phyloP scores from a whole-genome alignment of 257 asterid species.

The Nemophila menziesii region DNA sequence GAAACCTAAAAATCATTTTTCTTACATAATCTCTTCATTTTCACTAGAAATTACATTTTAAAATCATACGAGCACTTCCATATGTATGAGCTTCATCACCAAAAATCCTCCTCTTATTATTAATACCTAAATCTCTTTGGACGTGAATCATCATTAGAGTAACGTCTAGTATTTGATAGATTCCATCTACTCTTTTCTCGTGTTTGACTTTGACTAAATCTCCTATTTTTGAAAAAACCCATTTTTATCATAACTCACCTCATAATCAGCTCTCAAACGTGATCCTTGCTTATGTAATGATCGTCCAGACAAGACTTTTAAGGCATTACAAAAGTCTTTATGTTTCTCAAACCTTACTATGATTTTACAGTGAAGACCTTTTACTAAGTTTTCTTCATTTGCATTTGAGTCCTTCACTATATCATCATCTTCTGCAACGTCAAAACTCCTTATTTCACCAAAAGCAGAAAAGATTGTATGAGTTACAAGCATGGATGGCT shows the following conservation, averaged over 20 bases:
- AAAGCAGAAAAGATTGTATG: conserved; percentile 76
- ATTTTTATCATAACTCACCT: conserved; percentile 73
- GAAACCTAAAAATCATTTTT: no score
- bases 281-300: conserved; percentile 89
- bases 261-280: conserved; percentile 78
- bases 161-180: no score
- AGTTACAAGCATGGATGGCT: conserved; percentile 93
- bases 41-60: no score
- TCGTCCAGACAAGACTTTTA: conserved; percentile 73
- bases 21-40: no score
- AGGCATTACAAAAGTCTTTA: conserved; percentile 54
- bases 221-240: conserved; percentile 52
- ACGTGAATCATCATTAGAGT: conserved; percentile 41
- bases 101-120: no score
- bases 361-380: conserved; percentile 87
- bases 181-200: conserved; percentile 64
- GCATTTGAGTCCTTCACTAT: conserved; percentile 47
- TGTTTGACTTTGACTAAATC: conserved; percentile 32
- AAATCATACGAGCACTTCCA: no score
- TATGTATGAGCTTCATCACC: no score
- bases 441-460: conserved; percentile 90
- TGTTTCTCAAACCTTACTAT: conserved; percentile 70
- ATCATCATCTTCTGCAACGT: conserved; percentile 82
- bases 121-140: conserved; percentile 73
- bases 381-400: conserved; percentile 44